Evolutionary conservation across 208 protist genomes (phyloP), one percentile per base, ranked within the genome.

Genomic region (Wallacemonas sp.): DNA sequence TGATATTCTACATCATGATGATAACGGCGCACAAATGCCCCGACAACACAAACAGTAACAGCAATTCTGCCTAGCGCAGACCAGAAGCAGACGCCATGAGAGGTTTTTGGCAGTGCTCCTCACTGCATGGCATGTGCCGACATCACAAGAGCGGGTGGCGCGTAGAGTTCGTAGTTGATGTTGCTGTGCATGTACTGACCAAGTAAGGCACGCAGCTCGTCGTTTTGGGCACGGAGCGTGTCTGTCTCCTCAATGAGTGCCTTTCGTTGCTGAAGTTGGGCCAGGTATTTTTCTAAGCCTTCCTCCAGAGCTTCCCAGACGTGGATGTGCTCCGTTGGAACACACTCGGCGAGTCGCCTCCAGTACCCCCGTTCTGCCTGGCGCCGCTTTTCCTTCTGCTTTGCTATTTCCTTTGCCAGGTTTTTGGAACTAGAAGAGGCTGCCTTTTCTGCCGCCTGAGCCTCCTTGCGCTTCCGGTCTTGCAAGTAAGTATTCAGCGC

Each of bases 151-250:
- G 82, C 56, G 12, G 96, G 92, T 8, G 90, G 92, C 2, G 85
- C 70, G 66, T 90, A 88, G 17, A 98, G 77, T 62, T 98, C 80
- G 51, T 96, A 94, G 70, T 98, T 98, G 58, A 98, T 85, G 65
- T 87, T 82, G 55, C 91, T 90, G 12, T 82, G 38, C 64, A 98
- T 73, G 74, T 98, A 99, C 71, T 97, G 80, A 38, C 80, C 86
- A 9, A 99, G 75, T 3, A 99, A 76, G 8, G 69, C 67, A 45
- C 87, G 75, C 27, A 99, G 88, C 79, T 99, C 95, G 26, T 88
- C 66, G 72, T 99, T 99, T 61, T 98, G 96, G 31, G 75, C 70
- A 12, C 90, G 84, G 5, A 99, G 74, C 36, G 82, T 80, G 68
- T 96, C 86, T 1, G 94, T 96, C 30, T 91, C 80, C 31, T 76